Evolutionary conservation across 805 yeast species (phyloP).

Genomic region (Ogataea paradorogensis): DNA sequence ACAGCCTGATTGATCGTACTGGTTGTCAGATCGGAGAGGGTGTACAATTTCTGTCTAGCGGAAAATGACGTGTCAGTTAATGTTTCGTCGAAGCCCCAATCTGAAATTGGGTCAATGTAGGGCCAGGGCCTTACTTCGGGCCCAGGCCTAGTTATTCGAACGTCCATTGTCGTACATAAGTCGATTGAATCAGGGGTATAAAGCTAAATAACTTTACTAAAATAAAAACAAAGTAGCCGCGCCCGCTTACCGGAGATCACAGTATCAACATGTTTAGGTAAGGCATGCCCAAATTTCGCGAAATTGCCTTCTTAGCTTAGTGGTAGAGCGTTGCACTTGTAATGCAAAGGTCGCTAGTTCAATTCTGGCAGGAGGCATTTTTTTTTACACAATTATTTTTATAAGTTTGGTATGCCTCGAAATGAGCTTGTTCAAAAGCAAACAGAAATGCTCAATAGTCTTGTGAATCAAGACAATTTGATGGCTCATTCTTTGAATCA

Average conservation of each 20-base stretch:
- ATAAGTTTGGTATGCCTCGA: slow-evolving; percentile 6
- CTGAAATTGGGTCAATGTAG: slow-evolving; percentile 12
- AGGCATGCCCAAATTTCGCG: background rate
- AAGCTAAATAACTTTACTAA: background rate
- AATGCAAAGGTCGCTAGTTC: slow-evolving; percentile 97
- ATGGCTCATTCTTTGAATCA: slow-evolving; percentile 16
- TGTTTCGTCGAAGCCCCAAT: slow-evolving; percentile 27
- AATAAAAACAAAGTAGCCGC: slow-evolving; percentile 9
- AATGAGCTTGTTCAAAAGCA: slow-evolving; percentile 12
- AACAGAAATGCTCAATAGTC: slow-evolving; percentile 14
- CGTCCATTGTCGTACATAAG: slow-evolving; percentile 2
- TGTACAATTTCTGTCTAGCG: background rate
- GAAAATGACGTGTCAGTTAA: slow-evolving; percentile 3
- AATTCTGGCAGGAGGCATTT: slow-evolving; percentile 79
- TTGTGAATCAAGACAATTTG: slow-evolving; percentile 20
- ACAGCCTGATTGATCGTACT: slow-evolving; percentile 4
- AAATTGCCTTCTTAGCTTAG: slow-evolving; percentile 90
- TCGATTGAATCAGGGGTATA: background rate
- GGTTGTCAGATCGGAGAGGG: slow-evolving; percentile 7
- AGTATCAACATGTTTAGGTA: background rate
- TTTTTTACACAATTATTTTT: slow-evolving; percentile 5
- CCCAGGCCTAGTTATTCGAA: slow-evolving; percentile 6
- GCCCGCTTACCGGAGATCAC: background rate
- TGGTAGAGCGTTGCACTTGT: slow-evolving; percentile 99
- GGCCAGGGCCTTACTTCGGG: slow-evolving; percentile 1